Conservation (phyloP, 1,284 basidiomycete genomes). For the Ceratobasidium sp. region DNA sequence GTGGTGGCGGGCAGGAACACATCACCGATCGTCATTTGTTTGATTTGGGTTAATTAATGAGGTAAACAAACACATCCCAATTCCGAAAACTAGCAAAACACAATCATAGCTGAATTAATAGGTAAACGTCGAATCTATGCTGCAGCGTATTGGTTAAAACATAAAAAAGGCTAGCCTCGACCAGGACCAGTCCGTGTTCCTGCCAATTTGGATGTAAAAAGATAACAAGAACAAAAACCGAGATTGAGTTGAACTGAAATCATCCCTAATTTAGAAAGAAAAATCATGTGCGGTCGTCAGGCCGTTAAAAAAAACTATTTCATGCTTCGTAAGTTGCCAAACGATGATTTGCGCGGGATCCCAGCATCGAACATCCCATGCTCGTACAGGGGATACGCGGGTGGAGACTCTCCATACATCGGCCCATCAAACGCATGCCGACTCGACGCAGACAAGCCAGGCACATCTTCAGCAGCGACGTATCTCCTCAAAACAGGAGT, state of each 20-base stretch:
- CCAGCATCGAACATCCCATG: conserved; percentile 17
- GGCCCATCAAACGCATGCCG: conserved; percentile 14
- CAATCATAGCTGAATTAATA: conserved; percentile 33
- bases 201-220: neutral
- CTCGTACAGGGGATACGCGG: conserved; percentile 39
- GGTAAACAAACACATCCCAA: conserved; percentile 8
- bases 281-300: neutral
- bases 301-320: conserved; percentile 18
- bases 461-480: conserved; percentile 32
- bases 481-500: conserved; percentile 21
- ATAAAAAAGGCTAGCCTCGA: conserved; percentile 22
- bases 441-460: conserved; percentile 31
- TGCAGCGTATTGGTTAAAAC: conserved; percentile 15
- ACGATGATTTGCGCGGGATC: conserved; percentile 32
- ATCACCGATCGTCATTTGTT: too few species aligned
- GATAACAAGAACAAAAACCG: conserved; percentile 1
- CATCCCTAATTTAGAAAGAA: conserved; percentile 11
- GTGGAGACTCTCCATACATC: conserved; percentile 28
- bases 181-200: conserved; percentile 3
- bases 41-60: conserved; percentile 16
- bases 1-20: too few species aligned
- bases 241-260: neutral
- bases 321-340: conserved; percentile 37
- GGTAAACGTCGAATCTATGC: conserved; percentile 40
- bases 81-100: neutral